phyloP scores from a whole-genome alignment of 306 rosid species.

The Gleditsia sinensis region DNA sequence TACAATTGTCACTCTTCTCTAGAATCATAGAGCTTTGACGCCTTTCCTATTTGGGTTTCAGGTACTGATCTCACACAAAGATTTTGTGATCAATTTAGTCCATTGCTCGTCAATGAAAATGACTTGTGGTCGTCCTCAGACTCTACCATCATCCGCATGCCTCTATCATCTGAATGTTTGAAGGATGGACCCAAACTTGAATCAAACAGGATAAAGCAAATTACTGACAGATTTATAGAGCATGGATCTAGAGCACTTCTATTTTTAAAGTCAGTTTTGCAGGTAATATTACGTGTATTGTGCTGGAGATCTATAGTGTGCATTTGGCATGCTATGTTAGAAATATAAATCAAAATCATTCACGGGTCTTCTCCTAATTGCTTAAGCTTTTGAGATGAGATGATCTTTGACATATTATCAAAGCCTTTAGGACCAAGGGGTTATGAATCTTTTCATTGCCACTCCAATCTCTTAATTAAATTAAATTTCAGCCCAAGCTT shows the following conservation, averaged over 20 bases:
- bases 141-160: conserved; percentile 97
- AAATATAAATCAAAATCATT: neutral
- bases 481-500: neutral
- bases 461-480: neutral
- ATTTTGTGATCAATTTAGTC: conserved; percentile 85
- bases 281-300: conserved; percentile 58
- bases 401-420: neutral
- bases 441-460: neutral
- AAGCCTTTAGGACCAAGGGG: neutral
- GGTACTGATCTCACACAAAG: conserved; percentile 83
- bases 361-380: neutral
- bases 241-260: conserved; percentile 84
- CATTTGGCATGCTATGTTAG: neutral
- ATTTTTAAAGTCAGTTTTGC: conserved; percentile 83
- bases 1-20: conserved; percentile 25
- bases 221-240: conserved; percentile 68
- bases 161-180: conserved; percentile 67
- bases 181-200: conserved; percentile 68
- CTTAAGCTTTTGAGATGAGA: neutral
- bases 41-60: conserved; percentile 51
- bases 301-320: conserved; percentile 14
- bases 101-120: conserved; percentile 74
- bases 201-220: conserved; percentile 59
- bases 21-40: conserved; percentile 7
- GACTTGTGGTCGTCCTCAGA: conserved; percentile 67